A percentile compares a stretch with the other conserved stretches of the same genome.
Evolutionary conservation across 768 basidiomycete genomes (phyloP).

Genomic region (Collybiopsis confluens): DNA sequence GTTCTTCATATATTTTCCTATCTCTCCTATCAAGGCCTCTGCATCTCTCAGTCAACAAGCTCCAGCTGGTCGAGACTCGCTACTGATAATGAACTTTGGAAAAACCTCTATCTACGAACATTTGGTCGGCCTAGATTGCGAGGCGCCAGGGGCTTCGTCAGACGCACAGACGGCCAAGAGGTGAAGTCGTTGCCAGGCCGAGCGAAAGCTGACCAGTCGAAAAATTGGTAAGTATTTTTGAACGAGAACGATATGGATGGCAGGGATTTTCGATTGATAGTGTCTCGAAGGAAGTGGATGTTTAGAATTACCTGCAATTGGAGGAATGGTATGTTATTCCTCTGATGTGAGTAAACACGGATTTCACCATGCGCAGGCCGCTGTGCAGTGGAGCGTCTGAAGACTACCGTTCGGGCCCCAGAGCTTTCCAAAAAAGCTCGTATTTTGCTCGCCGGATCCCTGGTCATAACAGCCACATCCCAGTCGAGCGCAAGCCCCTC

Average conservation of each 20-base stretch:
- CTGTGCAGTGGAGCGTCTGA: slow-evolving; percentile 38
- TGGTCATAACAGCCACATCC: slow-evolving; percentile 57
- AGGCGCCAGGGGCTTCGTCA: slow-evolving; percentile 60
- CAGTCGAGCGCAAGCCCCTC: slow-evolving; percentile 27
- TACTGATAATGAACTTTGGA: slow-evolving; percentile 54
- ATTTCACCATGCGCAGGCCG: slow-evolving; percentile 46
- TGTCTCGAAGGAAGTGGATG: slow-evolving; percentile 93
- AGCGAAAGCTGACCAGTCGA: slow-evolving; percentile 33
- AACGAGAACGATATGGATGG: no score
- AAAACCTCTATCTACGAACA: slow-evolving; percentile 53
- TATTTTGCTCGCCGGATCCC: slow-evolving; percentile 54
- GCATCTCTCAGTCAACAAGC: slow-evolving; percentile 56
- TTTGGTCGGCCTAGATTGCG: slow-evolving; percentile 68
- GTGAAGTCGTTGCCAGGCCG: slow-evolving; percentile 56
- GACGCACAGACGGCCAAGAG: slow-evolving; percentile 52
- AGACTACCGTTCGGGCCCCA: no score
- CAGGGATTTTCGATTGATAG: no score
- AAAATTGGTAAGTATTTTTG: no score
- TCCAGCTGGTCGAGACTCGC: slow-evolving; percentile 47
- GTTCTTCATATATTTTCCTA: slow-evolving; percentile 70
- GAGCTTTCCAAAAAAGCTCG: slow-evolving; percentile 23
- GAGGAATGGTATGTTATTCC: slow-evolving; percentile 55
- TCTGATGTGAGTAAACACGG: slow-evolving; percentile 12
- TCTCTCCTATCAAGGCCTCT: slow-evolving; percentile 65
- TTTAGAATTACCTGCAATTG: slow-evolving; percentile 82